Base-by-base conservation (phyloP, 1,284 basidiomycete genomes). In the Naganishia albida region DNA sequence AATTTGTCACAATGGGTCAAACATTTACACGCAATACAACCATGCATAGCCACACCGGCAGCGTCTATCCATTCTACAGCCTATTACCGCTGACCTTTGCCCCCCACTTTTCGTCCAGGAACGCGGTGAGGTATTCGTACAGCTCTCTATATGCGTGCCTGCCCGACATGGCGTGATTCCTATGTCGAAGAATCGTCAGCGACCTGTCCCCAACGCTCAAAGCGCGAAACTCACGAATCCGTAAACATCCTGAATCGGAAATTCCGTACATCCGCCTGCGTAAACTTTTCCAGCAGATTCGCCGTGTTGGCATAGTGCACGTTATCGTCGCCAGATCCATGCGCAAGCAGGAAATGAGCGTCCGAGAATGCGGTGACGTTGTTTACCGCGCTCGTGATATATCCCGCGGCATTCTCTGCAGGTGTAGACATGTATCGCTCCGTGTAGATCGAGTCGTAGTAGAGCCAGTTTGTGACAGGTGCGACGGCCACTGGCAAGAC, bases 371-470 rank as follows among this genome's bases (percentile, higher is more conserved):
- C 90, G 10, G 87, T 86, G 55, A 93, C 89, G 73, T 92, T 87
- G 68, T 88, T 87, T 53, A 99, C 88, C 0, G 90, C 89, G 15
- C 89, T 87, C 50, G 87, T 88, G 69, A 87, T 78, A 81, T 99
- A 99, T 4, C 95, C 95, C 0, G 81, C 84, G 0, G 83, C 82
- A 77, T 99, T 98, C 16, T 84, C 80, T 15, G 81, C 74, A 0
- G 92, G 93, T 28, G 89, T 83, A 71, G 88, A 87, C 92, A 98
- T 93, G 82, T 97, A 98, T n/a, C 95, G 87, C 74, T 98, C 94
- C 1, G 95, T 97, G 77, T 73, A 75, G 68, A 70, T 70, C 16
- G 72, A 79, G 83, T 80, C 90, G 74, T 94, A 94, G 69, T 91
- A 79, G 44, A 83, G 83, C 91, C 90, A 93, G 73, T 89, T 89